Percentiles rank a stretch among this genome's conserved stretches.
Evolutionary conservation across 2,329 filamentous ascomycete genomes (phyloP).

Genomic region (Trichoderma atroviride): DNA sequence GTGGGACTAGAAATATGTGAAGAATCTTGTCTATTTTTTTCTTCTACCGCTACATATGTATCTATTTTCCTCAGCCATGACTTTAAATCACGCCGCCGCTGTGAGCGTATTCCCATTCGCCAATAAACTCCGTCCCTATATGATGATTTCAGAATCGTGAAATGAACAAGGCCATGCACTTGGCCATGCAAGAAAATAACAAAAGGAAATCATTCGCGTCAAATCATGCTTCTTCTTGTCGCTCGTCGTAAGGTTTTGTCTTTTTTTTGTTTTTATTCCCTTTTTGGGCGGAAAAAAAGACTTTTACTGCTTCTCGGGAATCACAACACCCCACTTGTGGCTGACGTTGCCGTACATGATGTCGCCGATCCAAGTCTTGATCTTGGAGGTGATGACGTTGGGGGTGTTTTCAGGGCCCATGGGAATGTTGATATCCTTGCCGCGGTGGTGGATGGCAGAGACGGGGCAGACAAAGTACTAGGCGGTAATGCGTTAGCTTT

Average conservation of each 20-base stretch:
- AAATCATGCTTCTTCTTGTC: background rate
- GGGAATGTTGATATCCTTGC: constrained; percentile 63
- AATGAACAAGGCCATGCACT: background rate
- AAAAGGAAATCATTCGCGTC: constrained; percentile 12
- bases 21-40: constrained; percentile 26
- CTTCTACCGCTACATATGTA: constrained; percentile 16
- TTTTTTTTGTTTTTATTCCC: background rate
- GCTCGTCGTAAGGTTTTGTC: background rate
- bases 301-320: constrained; percentile 59
- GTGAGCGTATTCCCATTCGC: constrained; percentile 17
- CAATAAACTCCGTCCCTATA: constrained; percentile 22
- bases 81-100: constrained; percentile 12
- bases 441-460: constrained; percentile 68
- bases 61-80: constrained; percentile 12
- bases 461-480: constrained; percentile 73
- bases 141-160: background rate
- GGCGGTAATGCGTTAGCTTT: constrained; percentile 29
- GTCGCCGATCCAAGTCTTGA: constrained; percentile 69
- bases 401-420: constrained; percentile 54
- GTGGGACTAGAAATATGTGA: constrained; percentile 14
- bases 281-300: background rate
- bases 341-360: constrained; percentile 74
- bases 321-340: constrained; percentile 70
- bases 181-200: constrained; percentile 1
- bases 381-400: constrained; percentile 60